These are phyloP conservation scores for Dothideomycetidae sp. DNA, from an alignment of 2,329 filamentous ascomycete species.

Conservation along the genomic window DNA sequence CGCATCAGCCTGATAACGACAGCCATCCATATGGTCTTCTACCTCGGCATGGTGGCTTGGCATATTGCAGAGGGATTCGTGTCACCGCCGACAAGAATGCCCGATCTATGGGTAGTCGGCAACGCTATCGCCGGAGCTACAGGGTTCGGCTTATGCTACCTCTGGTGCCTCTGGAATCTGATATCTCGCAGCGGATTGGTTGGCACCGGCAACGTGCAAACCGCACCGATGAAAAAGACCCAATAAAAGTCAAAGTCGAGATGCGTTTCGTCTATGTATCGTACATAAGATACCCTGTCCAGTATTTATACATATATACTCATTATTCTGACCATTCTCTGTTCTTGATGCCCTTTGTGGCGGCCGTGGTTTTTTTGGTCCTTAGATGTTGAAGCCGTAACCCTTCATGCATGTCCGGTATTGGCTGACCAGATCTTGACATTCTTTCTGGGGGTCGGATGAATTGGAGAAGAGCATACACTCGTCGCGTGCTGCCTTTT, in stretches of 20 bases:
- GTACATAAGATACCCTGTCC: conserved; percentile 11
- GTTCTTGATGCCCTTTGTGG: too few species aligned
- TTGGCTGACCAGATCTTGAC: conserved; percentile 64
- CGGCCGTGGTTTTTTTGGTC: too few species aligned
- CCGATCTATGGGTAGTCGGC: conserved; percentile 84
- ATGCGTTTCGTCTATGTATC: conserved; percentile 5
- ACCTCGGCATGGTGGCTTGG: conserved; percentile 65
- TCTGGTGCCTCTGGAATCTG: conserved; percentile 74
- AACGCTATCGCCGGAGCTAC: conserved; percentile 78
- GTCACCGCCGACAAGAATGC: conserved; percentile 57
- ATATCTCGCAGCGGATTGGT: conserved; percentile 42
- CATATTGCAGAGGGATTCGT: conserved; percentile 61
- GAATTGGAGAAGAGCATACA: conserved; percentile 96
- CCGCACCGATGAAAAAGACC: conserved; percentile 25
- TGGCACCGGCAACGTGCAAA: conserved; percentile 11
- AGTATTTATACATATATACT: too few species aligned
- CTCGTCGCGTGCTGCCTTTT: conserved; percentile 85
- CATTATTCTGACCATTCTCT: too few species aligned
- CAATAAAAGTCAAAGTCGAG: conserved; percentile 18
- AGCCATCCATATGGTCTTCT: conserved; percentile 61
- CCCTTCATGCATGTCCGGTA: conserved; percentile 89
- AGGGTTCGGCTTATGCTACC: conserved; percentile 74
- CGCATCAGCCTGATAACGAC: conserved; percentile 45
- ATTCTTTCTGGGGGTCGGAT: conserved; percentile 69
- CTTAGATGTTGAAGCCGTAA: conserved; percentile 62